These are phyloP conservation scores for Phytophthora europaea DNA, from an alignment of 352 stramenopile species.

Conservation along the genomic window DNA sequence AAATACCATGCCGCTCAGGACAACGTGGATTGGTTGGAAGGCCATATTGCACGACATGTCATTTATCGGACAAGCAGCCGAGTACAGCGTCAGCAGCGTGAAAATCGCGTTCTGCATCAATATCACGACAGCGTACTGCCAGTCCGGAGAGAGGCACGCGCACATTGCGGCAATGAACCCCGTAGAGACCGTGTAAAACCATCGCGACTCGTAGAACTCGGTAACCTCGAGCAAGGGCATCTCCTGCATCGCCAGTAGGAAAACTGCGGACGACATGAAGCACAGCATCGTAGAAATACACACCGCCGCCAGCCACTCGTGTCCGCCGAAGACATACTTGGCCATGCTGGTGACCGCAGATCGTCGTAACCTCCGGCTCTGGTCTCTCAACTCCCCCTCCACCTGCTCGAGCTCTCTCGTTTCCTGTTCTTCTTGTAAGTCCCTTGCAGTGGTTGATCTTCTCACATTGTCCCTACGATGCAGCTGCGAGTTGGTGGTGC, in stretches of 20 bases:
- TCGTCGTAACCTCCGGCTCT: constrained; percentile 26
- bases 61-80: constrained; percentile 67
- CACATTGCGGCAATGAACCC: constrained; percentile 53
- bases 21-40: constrained; percentile 42
- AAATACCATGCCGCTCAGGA: constrained; percentile 45
- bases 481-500: not conserved
- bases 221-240: constrained; percentile 53
- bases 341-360: constrained; percentile 44
- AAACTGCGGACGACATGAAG: constrained; percentile 39
- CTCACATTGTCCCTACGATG: constrained; percentile 20
- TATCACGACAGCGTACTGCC: constrained; percentile 55
- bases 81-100: constrained; percentile 69
- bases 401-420: constrained; percentile 32
- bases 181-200: constrained; percentile 57
- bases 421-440: constrained; percentile 39
- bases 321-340: constrained; percentile 37
- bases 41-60: constrained; percentile 51
- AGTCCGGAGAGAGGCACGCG: constrained; percentile 61
- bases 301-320: constrained; percentile 57
- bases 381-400: constrained; percentile 38
- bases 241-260: constrained; percentile 43
- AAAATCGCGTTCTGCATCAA: constrained; percentile 61
- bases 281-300: constrained; percentile 46
- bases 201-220: constrained; percentile 62
- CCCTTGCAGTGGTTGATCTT: constrained; percentile 14